Percentiles rank a stretch among this genome's conserved stretches.
Evolutionary conservation across 2,329 filamentous ascomycete species (phyloP).

Genomic region (Arthrocladium fulminans): DNA sequence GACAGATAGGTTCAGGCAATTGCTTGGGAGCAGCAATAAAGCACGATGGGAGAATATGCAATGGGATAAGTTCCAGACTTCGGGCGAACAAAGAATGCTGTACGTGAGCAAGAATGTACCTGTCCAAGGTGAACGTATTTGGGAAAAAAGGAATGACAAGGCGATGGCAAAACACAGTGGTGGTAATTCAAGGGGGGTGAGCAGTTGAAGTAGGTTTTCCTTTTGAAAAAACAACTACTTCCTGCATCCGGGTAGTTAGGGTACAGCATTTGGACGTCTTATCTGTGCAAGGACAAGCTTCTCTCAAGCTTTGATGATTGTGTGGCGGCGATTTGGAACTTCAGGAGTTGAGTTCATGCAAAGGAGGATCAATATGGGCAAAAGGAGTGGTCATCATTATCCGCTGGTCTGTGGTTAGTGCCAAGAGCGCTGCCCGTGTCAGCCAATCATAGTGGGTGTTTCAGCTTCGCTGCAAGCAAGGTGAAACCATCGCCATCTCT

Average conservation of each 20-base stretch:
- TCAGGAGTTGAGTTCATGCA: neutral
- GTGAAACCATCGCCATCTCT: neutral
- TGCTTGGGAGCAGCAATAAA: neutral
- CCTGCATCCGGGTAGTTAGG: too few species aligned
- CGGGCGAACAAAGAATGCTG: neutral
- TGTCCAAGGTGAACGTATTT: neutral
- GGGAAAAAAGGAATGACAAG: neutral
- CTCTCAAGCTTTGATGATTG: conserved; percentile 28
- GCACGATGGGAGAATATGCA: neutral
- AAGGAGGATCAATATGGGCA: conserved; percentile 14
- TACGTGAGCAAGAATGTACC: neutral
- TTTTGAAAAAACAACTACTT: too few species aligned
- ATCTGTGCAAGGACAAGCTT: conserved; percentile 17
- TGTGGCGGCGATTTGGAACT: conserved; percentile 14
- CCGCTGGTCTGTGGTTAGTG: neutral
- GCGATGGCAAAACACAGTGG: neutral
- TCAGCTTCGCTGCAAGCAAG: neutral
- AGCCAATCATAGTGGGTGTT: neutral
- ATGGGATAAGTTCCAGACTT: conserved; percentile 4
- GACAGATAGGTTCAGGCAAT: neutral
- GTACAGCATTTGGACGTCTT: neutral
- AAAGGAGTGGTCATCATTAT: conserved; percentile 15
- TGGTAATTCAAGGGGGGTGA: neutral
- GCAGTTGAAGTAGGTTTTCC: neutral
- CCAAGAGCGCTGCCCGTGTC: neutral